Evolutionary conservation across 768 basidiomycete genomes (phyloP).

Genomic region (Agrocybe pediades): DNA sequence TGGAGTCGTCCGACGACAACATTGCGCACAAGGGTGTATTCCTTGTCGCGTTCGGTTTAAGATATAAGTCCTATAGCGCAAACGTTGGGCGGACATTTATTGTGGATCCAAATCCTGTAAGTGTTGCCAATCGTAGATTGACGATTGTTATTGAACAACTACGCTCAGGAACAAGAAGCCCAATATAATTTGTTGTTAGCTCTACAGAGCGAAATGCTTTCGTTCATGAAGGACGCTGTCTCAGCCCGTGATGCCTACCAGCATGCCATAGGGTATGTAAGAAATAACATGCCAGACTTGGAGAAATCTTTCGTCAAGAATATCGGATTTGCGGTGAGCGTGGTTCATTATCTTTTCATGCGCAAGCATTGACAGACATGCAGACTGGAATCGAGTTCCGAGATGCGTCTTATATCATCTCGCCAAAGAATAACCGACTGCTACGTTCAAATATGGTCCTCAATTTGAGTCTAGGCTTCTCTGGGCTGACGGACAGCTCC

Average conservation of each 20-base stretch:
- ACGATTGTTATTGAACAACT: conserved; percentile 3
- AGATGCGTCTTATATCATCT: conserved; percentile 82
- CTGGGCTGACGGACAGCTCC: conserved; percentile 74
- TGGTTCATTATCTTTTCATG: conserved; percentile 10
- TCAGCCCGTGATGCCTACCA: conserved; percentile 81
- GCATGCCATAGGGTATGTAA: conserved; percentile 67
- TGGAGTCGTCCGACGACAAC: conserved; percentile 80
- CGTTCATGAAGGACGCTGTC: conserved; percentile 78
- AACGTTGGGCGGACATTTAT: conserved; percentile 95
- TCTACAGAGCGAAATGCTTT: conserved; percentile 75
- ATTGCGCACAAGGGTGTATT: conserved; percentile 90
- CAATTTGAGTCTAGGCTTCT: conserved; percentile 83
- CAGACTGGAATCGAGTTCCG: conserved; percentile 97
- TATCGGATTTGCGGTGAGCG: conserved; percentile 82
- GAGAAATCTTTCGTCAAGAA: conserved; percentile 88
- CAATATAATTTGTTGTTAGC: conserved; percentile 80
- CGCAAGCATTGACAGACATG: background rate
- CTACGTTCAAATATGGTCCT: conserved; percentile 84
- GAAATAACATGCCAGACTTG: conserved; percentile 78
- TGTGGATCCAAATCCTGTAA: conserved; percentile 88
- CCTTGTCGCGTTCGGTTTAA: conserved; percentile 82
- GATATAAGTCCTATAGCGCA: conserved; percentile 91
- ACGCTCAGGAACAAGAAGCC: conserved; percentile 84
- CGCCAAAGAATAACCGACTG: conserved; percentile 72
- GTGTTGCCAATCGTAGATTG: background rate